Evolutionary conservation across 2,329 filamentous ascomycete genomes (phyloP).

Genomic region (Alternaria brassicicola): DNA sequence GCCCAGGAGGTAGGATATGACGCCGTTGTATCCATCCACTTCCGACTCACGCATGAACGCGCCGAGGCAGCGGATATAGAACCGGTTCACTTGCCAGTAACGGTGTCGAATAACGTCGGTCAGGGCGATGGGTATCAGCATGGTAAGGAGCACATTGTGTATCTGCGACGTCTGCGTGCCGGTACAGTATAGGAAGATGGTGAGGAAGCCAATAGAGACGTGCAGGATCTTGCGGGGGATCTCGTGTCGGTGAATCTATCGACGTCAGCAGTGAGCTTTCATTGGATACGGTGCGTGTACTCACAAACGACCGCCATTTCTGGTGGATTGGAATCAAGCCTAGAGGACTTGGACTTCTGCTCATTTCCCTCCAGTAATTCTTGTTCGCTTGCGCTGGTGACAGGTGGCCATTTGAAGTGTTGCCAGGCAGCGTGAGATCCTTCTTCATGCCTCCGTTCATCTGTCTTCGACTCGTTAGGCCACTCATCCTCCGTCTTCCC

Average conservation of each 20-base stretch:
- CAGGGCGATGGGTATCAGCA: conserved; percentile 81
- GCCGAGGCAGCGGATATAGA: conserved; percentile 85
- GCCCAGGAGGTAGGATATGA: conserved; percentile 94
- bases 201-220: conserved; percentile 95
- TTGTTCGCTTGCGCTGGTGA: conserved; percentile 68
- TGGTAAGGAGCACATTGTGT: conserved; percentile 80
- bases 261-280: conserved; percentile 19
- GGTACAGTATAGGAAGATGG: conserved; percentile 80
- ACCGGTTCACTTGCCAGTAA: conserved; percentile 78
- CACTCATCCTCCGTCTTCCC: conserved; percentile 55
- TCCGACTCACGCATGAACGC: conserved; percentile 97
- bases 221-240: conserved; percentile 92
- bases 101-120: conserved; percentile 84
- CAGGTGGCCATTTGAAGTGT: conserved; percentile 69
- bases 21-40: conserved; percentile 91
- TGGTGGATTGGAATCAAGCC: conserved; percentile 94
- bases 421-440: conserved; percentile 50
- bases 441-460: conserved; percentile 43
- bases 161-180: conserved; percentile 79
- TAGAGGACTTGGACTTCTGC: conserved; percentile 87
- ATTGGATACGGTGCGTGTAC: conserved; percentile 21
- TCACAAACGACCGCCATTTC: conserved; percentile 85
- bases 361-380: conserved; percentile 85
- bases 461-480: conserved; percentile 59
- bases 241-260: conserved; percentile 81